A percentile compares a stretch with the other conserved stretches of the same genome.
phyloP scores from a whole-genome alignment of 2,329 filamentous ascomycete genomes.

The Aspergillus sp. region DNA sequence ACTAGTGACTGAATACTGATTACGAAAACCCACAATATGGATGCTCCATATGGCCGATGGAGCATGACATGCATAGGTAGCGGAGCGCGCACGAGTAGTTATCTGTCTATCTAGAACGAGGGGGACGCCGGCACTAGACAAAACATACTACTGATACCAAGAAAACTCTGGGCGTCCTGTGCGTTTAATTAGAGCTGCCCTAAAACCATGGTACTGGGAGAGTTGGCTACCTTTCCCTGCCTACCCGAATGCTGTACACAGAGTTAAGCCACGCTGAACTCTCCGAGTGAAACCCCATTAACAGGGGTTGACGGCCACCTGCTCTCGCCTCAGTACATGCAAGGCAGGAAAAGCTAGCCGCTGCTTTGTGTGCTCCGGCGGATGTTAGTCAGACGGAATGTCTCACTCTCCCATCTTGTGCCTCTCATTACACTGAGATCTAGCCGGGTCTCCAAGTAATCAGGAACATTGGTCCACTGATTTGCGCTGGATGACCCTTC shows the following conservation, averaged over 20 bases:
- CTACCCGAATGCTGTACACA: background rate
- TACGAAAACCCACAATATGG: background rate
- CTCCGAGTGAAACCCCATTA: background rate
- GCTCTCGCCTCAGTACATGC: slow-evolving; percentile 4
- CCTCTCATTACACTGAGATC: slow-evolving; percentile 14
- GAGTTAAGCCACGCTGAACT: background rate
- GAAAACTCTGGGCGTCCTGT: background rate
- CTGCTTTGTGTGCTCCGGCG: background rate
- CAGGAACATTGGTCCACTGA: slow-evolving; percentile 19
- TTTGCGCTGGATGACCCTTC: background rate
- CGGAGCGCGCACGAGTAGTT: background rate
- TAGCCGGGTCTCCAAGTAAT: slow-evolving; percentile 15
- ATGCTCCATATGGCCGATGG: background rate
- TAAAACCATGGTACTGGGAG: slow-evolving; percentile 6
- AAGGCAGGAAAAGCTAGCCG: background rate
- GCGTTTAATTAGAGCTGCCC: background rate
- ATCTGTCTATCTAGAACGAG: background rate
- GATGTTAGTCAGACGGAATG: slow-evolving; percentile 12
- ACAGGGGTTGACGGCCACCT: slow-evolving; percentile 1
- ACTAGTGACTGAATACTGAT: background rate
- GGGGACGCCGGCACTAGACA: background rate
- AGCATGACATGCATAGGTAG: slow-evolving; percentile 2
- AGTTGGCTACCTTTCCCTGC: background rate
- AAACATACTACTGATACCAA: background rate
- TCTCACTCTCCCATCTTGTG: slow-evolving; percentile 6